Evolutionary conservation across 1,284 basidiomycete species (phyloP).

Genomic region (Fistulinella cinereoalba): DNA sequence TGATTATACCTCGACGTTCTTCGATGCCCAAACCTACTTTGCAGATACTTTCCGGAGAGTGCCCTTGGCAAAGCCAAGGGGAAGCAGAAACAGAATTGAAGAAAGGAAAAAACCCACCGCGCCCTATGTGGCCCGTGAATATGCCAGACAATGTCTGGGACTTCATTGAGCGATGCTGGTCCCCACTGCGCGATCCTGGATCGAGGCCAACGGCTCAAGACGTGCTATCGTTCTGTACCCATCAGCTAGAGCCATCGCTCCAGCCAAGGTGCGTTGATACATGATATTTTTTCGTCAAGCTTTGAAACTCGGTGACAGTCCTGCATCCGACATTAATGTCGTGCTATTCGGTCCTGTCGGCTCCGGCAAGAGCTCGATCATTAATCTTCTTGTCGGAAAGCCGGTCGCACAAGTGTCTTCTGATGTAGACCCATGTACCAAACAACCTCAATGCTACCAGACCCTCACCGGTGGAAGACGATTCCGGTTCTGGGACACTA

Average conservation of each 20-base stretch:
- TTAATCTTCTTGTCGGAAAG: constrained; percentile 4
- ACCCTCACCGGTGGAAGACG: not conserved
- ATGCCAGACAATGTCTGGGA: constrained; percentile 6
- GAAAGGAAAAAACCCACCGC: constrained; percentile 3
- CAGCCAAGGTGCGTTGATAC: not conserved
- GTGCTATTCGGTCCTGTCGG: not conserved
- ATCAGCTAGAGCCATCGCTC: not conserved
- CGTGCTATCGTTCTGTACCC: constrained; percentile 1
- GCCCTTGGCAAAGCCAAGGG: not conserved
- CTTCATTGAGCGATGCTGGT: constrained; percentile 11
- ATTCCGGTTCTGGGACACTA: not conserved
- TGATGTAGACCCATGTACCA: not conserved
- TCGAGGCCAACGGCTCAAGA: constrained; percentile 3
- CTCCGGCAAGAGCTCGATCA: not conserved
- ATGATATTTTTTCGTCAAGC: not conserved
- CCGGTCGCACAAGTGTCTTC: not conserved
- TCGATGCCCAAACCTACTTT: too few relatives aligned
- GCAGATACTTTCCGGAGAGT: constrained; percentile 4
- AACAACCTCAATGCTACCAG: not conserved
- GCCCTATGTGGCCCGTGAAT: constrained; percentile 1
- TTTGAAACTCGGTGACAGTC: not conserved
- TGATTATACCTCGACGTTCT: too few relatives aligned
- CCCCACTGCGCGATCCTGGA: not conserved
- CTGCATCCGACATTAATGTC: not conserved
- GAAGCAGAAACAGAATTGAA: not conserved